A percentile compares a stretch with the other conserved stretches of the same genome.
Conservation (phyloP, 305 asterid species). For the Solanum hybrid region DNA sequence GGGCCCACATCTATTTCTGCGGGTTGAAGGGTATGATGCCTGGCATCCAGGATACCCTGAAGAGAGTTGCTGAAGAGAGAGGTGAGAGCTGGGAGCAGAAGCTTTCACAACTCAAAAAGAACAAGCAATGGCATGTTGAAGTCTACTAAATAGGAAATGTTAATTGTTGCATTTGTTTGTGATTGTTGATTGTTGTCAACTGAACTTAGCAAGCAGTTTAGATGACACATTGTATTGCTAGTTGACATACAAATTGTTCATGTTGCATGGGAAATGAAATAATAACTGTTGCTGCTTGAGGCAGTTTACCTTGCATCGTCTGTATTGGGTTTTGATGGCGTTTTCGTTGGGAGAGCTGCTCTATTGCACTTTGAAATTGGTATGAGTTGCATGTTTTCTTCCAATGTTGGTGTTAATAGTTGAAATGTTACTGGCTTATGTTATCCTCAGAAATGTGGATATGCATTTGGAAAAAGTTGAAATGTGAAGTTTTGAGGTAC, state of each 20-base stretch:
- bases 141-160: constrained; percentile 42
- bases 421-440: background rate
- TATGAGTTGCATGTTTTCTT: background rate
- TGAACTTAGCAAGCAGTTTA: background rate
- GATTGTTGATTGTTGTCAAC: background rate
- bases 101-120: constrained; percentile 77
- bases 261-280: background rate
- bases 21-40: constrained; percentile 99
- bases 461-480: background rate
- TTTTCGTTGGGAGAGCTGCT: background rate
- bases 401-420: background rate
- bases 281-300: background rate
- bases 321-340: background rate
- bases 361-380: background rate
- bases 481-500: background rate
- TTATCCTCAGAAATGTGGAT: background rate
- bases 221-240: background rate
- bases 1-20: constrained; percentile 92
- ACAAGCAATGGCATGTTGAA: constrained; percentile 97
- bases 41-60: constrained; percentile 88
- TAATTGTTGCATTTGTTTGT: background rate
- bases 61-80: constrained; percentile 71
- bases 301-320: background rate
- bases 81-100: constrained; percentile 92
- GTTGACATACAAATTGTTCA: background rate